A percentile compares a stretch with the other conserved stretches of the same genome.
Conservation (phyloP, 2,329 filamentous ascomycete genomes). For the Neophaeococcomyces aloes region DNA sequence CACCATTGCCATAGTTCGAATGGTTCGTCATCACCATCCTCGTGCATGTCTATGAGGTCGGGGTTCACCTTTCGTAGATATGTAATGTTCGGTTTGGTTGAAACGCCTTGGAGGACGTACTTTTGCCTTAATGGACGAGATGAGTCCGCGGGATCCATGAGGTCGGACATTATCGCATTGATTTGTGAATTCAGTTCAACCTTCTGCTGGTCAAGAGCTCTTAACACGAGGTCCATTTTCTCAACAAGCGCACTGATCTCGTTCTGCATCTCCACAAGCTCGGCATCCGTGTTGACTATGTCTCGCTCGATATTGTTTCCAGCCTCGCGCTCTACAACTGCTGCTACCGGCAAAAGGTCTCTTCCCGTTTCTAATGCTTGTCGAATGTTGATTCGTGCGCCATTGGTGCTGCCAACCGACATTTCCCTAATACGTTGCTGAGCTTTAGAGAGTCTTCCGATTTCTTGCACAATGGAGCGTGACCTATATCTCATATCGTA, state of each 20-base stretch:
- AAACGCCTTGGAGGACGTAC: slow-evolving; percentile 49
- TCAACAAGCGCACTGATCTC: slow-evolving; percentile 22
- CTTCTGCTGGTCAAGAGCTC: slow-evolving; percentile 33
- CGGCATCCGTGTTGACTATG: neutral
- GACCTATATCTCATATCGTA: slow-evolving; percentile 36
- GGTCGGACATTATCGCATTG: slow-evolving; percentile 34
- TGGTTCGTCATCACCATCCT: slow-evolving; percentile 26
- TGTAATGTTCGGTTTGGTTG: slow-evolving; percentile 46
- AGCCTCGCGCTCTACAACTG: neutral
- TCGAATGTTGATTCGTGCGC: slow-evolving; percentile 14
- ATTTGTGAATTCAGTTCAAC: slow-evolving; percentile 29
- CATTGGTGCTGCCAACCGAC: slow-evolving; percentile 12
- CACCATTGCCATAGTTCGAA: slow-evolving; percentile 43
- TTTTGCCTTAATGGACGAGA: slow-evolving; percentile 32
- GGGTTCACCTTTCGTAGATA: slow-evolving; percentile 42
- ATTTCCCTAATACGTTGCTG: slow-evolving; percentile 25
- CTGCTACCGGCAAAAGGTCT: slow-evolving; percentile 11
- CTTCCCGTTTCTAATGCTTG: slow-evolving; percentile 18
- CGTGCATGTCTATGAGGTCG: slow-evolving; percentile 24
- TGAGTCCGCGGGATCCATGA: slow-evolving; percentile 36
- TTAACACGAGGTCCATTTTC: slow-evolving; percentile 32
- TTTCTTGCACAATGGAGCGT: slow-evolving; percentile 24
- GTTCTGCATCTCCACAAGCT: neutral
- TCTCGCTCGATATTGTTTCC: neutral
- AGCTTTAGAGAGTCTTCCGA: slow-evolving; percentile 26